These are phyloP conservation scores for Aureobasidium leucospermi DNA, from an alignment of 2,329 filamentous ascomycete genomes.

Conservation along the genomic window DNA sequence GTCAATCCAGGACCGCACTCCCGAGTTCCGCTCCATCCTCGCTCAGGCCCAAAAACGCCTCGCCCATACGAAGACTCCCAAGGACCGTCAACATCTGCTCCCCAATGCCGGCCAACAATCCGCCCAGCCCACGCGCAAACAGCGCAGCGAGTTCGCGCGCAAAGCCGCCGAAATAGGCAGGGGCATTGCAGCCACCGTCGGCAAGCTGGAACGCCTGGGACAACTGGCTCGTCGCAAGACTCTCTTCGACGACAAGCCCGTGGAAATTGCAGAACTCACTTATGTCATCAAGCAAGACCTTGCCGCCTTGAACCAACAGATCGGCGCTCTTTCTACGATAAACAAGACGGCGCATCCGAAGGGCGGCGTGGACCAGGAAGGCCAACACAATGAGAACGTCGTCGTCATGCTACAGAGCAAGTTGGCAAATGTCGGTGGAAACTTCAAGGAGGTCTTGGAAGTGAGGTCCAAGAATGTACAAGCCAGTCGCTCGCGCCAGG, in stretches of 20 bases:
- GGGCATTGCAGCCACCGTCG: slow-evolving; percentile 87
- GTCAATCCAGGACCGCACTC: slow-evolving; percentile 93
- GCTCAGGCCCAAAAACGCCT: slow-evolving; percentile 64
- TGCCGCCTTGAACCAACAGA: slow-evolving; percentile 76
- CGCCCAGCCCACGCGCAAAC: slow-evolving; percentile 27
- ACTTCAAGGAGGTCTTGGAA: slow-evolving; percentile 96
- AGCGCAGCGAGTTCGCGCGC: slow-evolving; percentile 84
- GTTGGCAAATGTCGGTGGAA: slow-evolving; percentile 83
- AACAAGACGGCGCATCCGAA: slow-evolving; percentile 63
- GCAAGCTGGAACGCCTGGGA: slow-evolving; percentile 86
- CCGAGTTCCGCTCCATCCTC: slow-evolving; percentile 90
- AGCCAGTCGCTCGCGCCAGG: slow-evolving; percentile 81
- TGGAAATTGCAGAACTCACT: slow-evolving; percentile 94
- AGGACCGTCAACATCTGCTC: slow-evolving; percentile 71
- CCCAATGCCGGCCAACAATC: slow-evolving; percentile 27
- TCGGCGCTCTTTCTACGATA: slow-evolving; percentile 71
- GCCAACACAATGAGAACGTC: slow-evolving; percentile 97
- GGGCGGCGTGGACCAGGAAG: slow-evolving; percentile 60
- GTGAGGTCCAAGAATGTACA: slow-evolving; percentile 97
- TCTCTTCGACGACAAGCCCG: slow-evolving; percentile 90
- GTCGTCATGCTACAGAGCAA: slow-evolving; percentile 86
- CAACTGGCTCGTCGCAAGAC: slow-evolving; percentile 94
- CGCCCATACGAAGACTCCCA: slow-evolving; percentile 65
- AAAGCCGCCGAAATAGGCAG: slow-evolving; percentile 86
- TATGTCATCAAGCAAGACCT: slow-evolving; percentile 98